Evolutionary conservation across 2,329 filamentous ascomycete genomes (phyloP).

Genomic region (Trichoderma sp.): DNA sequence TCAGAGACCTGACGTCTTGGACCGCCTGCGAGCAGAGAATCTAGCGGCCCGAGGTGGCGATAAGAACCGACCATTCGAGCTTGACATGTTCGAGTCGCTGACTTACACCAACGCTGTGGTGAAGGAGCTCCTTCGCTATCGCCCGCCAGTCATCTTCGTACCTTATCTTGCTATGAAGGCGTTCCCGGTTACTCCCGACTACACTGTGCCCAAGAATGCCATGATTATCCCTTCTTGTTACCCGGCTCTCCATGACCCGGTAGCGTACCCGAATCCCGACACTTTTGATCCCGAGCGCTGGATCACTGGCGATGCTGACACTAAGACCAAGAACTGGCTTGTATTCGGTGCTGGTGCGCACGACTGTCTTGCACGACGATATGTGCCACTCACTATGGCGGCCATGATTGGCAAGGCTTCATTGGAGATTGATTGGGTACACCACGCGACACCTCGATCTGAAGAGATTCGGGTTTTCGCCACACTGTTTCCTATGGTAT

Average conservation of each 20-base stretch:
- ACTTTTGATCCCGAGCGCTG: slow-evolving; percentile 1
- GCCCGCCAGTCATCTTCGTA: slow-evolving; percentile 9
- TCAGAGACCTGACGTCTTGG: slow-evolving; percentile 6
- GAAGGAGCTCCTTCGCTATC: slow-evolving; percentile 6
- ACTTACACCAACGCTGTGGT: slow-evolving; percentile 7
- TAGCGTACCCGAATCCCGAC: background rate
- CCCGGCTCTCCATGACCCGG: slow-evolving; percentile 7
- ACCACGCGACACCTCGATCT: background rate
- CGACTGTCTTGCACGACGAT: slow-evolving; percentile 8
- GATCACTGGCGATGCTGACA: slow-evolving; percentile 11
- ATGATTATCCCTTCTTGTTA: slow-evolving; percentile 6
- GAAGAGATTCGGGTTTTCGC: slow-evolving; percentile 13
- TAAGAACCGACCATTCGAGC: background rate
- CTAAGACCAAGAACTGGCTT: slow-evolving; percentile 10
- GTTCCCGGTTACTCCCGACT: slow-evolving; percentile 4
- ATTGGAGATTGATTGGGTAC: slow-evolving; percentile 6
- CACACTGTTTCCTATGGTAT: slow-evolving; percentile 8
- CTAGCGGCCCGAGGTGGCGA: background rate
- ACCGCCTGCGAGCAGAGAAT: slow-evolving; percentile 3
- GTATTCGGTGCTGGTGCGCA: slow-evolving; percentile 6
- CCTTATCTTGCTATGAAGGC: slow-evolving; percentile 1
- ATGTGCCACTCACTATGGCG: slow-evolving; percentile 6
- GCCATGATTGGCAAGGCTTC: slow-evolving; percentile 8
- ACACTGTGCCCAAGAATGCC: slow-evolving; percentile 10
- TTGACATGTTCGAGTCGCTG: slow-evolving; percentile 4